Base-by-base conservation (phyloP, 2,329 filamentous ascomycete species). In the Magnaporthiopsis rhizophila region DNA sequence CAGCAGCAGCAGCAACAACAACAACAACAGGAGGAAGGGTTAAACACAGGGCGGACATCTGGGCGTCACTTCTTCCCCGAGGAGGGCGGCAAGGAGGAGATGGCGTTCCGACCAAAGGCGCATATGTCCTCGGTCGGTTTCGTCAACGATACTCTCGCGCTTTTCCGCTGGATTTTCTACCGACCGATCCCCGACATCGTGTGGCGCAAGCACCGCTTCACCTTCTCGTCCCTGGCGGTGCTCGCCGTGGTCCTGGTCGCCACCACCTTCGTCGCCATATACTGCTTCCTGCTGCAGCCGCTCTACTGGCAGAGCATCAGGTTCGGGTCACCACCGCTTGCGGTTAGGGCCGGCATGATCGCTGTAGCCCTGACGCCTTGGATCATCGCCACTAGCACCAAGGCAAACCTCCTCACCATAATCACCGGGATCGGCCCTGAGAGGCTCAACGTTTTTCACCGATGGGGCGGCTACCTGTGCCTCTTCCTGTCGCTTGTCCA, bases 381-480 rank as follows among this genome's bases (percentile, higher is more conserved):
- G 92, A 94, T 97, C 68, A 80, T 97, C 62, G 91, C 89, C 24
- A 87, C 95, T 13, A 92, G 90, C 72, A 96, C 92, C 82, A 97
- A 97, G 76, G 89, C 92, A 21, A 98, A 97, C 72, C 72, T 97
- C 38, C 83, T 98, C 64, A 89, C 90, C 0, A 77, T 93, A 64
- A 77, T 97, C 65, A 97, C 93, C 5, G 94, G 94, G 18, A 94
- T 98, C 68, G 91, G 92, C 3, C 93, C 95, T 53, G 94, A 98
- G 74, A 84, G 94, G 61, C 83, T 98, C 62, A 97, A 97, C 69
- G 93, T 97, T 38, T 83, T 97, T 66, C 94, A 98, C 76, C 87
- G 94, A 70, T 98, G 93, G 93, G 86, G 90, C 9, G 91, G 89
- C 34, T 97, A 97, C 73, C 78, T 97, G 13, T 95, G 90, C 71